Percentiles rank a stretch among this genome's conserved stretches.
Evolutionary conservation across 805 yeast genomes (phyloP).

Genomic region (Phaffomyces antillensis): DNA sequence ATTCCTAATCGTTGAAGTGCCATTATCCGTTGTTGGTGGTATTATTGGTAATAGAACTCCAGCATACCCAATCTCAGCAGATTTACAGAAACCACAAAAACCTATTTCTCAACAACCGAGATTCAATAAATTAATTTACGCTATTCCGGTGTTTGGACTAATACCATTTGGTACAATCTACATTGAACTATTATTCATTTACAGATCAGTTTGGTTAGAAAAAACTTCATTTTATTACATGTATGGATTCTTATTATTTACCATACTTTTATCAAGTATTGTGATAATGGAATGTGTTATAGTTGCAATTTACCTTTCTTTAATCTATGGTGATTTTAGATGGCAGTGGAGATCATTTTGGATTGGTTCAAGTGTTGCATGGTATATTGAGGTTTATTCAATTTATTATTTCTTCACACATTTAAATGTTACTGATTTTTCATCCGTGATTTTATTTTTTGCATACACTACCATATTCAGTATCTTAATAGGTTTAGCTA

Average conservation of each 20-base stretch:
- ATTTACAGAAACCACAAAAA: constrained; percentile 15
- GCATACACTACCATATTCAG: constrained; percentile 65
- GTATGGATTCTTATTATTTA: constrained; percentile 69
- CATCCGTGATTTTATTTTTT: constrained; percentile 61
- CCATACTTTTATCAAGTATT: constrained; percentile 49
- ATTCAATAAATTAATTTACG: constrained; percentile 15
- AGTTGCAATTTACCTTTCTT: constrained; percentile 57
- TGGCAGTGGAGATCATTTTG: constrained; percentile 86
- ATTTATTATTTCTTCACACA: constrained; percentile 54
- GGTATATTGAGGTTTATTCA: constrained; percentile 63
- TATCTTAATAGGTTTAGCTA: constrained; percentile 54
- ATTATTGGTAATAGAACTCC: constrained; percentile 34
- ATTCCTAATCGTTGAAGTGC: constrained; percentile 63
- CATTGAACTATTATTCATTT: constrained; percentile 66
- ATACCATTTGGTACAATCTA: constrained; percentile 78
- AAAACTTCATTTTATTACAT: constrained; percentile 71
- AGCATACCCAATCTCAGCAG: constrained; percentile 11
- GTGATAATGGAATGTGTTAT: constrained; percentile 68
- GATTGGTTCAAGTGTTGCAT: constrained; percentile 63
- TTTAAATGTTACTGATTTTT: constrained; percentile 57
- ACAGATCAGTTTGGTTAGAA: constrained; percentile 74
- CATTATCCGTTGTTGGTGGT: constrained; percentile 73
- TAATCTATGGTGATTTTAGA: constrained; percentile 46
- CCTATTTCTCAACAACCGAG: constrained; percentile 31
- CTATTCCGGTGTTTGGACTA: constrained; percentile 51